Percentiles rank a stretch among this genome's conserved stretches.
Conservation (phyloP, 1,284 basidiomycete species). For the Termitomyces sp. region DNA sequence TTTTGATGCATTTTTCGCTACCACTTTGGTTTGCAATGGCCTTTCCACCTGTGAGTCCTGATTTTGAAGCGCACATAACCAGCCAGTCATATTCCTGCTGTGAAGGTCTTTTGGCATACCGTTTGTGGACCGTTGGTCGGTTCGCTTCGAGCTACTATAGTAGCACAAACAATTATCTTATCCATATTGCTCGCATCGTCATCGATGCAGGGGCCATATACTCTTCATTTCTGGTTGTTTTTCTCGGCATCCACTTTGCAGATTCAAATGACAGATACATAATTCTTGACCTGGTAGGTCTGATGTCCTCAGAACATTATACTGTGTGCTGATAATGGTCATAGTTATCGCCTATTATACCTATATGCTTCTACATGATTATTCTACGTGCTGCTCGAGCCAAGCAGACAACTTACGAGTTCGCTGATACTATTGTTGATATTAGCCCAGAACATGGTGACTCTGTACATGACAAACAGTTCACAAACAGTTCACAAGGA, state of each 20-base stretch:
- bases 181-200: background rate
- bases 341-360: background rate
- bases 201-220: conserved; percentile 6
- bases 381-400: background rate
- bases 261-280: background rate
- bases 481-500: too few species aligned
- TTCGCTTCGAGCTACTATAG: background rate
- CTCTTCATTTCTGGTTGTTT: background rate
- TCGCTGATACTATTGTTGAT: background rate
- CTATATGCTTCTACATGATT: conserved; percentile 4
- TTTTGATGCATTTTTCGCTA: too few species aligned
- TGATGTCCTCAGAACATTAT: background rate
- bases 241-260: background rate
- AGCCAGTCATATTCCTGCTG: background rate
- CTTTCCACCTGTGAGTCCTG: too few species aligned
- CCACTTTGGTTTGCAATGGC: too few species aligned
- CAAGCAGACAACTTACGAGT: background rate
- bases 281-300: background rate
- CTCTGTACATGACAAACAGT: too few species aligned
- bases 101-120: conserved; percentile 1
- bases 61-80: background rate
- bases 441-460: background rate
- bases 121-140: background rate
- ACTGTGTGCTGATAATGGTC: background rate
- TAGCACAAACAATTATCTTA: background rate